Percentiles rank a stretch among this genome's conserved stretches.
Conservation (phyloP, 2,329 filamentous ascomycete species). For the Diplodia mutila region DNA sequence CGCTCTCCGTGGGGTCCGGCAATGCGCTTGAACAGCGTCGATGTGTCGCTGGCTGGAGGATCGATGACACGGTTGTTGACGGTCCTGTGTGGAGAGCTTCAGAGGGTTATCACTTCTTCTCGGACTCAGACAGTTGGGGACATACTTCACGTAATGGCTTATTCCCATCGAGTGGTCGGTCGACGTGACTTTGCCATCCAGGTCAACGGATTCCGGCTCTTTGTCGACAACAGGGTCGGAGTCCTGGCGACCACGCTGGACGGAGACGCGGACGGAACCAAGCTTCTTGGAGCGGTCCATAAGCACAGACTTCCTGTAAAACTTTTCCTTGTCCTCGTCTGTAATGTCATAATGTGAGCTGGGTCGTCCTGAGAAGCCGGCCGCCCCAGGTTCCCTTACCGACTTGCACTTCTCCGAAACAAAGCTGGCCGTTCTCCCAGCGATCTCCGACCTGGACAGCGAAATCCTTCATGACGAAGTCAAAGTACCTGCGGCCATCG, state of each 20-base stretch:
- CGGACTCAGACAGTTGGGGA: not conserved
- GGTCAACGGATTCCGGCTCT: not conserved
- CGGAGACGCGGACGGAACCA: not conserved
- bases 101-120: not conserved
- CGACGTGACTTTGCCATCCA: not conserved
- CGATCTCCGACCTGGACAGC: conserved; percentile 3
- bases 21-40: conserved; percentile 1
- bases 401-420: conserved; percentile 7
- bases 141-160: conserved; percentile 16
- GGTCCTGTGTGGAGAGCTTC: not conserved
- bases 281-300: not conserved
- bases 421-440: conserved; percentile 10
- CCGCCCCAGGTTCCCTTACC: not conserved
- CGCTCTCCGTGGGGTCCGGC: conserved; percentile 4
- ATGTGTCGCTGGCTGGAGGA: not conserved
- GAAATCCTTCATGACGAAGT: conserved; percentile 12
- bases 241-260: conserved; percentile 20
- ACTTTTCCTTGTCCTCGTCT: not conserved
- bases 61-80: not conserved
- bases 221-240: not conserved
- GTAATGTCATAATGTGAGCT: not conserved
- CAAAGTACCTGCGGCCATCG: not conserved
- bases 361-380: not conserved
- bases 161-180: not conserved
- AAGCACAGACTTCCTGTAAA: not conserved